Evolutionary conservation across 2,329 filamentous ascomycete genomes (phyloP), one percentile per base, ranked within the genome.

Genomic region (Sporothrix euskadiensis): DNA sequence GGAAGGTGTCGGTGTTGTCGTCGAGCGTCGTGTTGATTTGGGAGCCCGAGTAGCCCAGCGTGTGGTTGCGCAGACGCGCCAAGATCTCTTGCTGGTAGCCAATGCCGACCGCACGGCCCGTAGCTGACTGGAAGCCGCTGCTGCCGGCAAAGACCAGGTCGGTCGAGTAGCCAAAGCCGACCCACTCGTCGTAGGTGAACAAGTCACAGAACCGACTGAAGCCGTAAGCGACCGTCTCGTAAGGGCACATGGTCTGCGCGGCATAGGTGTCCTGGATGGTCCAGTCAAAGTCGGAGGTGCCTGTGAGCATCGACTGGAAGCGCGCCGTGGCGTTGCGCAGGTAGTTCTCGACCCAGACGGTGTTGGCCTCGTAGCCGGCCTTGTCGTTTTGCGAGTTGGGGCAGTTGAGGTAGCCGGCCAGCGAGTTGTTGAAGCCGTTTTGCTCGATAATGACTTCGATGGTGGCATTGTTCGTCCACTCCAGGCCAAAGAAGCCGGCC

Each of bases 181-280:
- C 82, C 91, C 91, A 94, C 79, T 94, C 92, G 26, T 90, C 84
- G 76, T 90, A 92, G 0, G 89, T 93, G 79, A 94, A 94, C 4
- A 94, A 85, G 32, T 88, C 83, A 79, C 92, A 94, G 83, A 92
- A 94, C 10, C 85, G 85, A 76, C 90, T 92, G 82, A 89, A 94
- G 30, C 92, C 92, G 74, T 91, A 90, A 0, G 90, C 89, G n/a
- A 93, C 87, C 0, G 91, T 93, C 80, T 94, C 92, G 78, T 94
- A 94, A 0, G 92, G 89, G 77, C 92, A 94, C 79, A 94, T 85
- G 3, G 85, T 89, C 80, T 94, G 92, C 0, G 89, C 89, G 22
- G 90, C 88, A 80, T 90, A 92, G 0, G 87, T 87, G 77, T 92
- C 90, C 3, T 84, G 80, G 3, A 88, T 78, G 0, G 88, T 90